phyloP scores from a whole-genome alignment of 148 eudicot genomes.

The Arbutus unedo region DNA sequence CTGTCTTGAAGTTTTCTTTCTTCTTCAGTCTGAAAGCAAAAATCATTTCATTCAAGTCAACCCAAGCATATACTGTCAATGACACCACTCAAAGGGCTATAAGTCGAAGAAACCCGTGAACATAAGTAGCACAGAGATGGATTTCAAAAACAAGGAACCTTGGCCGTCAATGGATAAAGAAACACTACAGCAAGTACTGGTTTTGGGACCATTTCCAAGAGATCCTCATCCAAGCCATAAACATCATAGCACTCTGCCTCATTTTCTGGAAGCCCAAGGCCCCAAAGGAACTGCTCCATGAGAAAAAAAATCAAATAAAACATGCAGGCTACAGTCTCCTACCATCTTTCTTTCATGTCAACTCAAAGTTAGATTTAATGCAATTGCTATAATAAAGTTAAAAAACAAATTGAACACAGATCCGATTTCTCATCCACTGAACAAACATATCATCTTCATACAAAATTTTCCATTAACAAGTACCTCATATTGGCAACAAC shows the following conservation, averaged over 20 bases:
- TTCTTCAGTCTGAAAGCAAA: slow-evolving; percentile 66
- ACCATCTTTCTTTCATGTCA: background rate
- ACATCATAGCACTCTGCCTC: slow-evolving; percentile 94
- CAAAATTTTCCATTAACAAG: background rate
- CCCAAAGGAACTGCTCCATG: slow-evolving; percentile 78
- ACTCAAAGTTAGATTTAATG: background rate
- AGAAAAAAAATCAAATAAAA: slow-evolving; percentile 25
- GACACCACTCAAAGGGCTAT: background rate
- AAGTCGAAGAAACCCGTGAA: background rate
- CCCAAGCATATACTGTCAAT: background rate
- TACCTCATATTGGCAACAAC: background rate
- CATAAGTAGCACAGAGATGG: background rate
- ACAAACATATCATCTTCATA: background rate
- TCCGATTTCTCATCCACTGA: background rate
- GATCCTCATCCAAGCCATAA: slow-evolving; percentile 82
- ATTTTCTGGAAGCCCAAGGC: slow-evolving; percentile 69
- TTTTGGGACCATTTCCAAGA: slow-evolving; percentile 85
- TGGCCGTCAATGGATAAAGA: slow-evolving; percentile 67
- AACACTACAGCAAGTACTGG: slow-evolving; percentile 89
- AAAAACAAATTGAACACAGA: background rate
- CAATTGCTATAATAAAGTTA: background rate
- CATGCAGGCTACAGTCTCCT: background rate
- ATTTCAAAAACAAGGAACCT: slow-evolving; percentile 38
- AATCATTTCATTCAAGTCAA: background rate
- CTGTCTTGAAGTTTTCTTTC: slow-evolving; percentile 72